Conservation (phyloP, 2,329 filamentous ascomycete genomes). For the Colletotrichum theobromicola region DNA sequence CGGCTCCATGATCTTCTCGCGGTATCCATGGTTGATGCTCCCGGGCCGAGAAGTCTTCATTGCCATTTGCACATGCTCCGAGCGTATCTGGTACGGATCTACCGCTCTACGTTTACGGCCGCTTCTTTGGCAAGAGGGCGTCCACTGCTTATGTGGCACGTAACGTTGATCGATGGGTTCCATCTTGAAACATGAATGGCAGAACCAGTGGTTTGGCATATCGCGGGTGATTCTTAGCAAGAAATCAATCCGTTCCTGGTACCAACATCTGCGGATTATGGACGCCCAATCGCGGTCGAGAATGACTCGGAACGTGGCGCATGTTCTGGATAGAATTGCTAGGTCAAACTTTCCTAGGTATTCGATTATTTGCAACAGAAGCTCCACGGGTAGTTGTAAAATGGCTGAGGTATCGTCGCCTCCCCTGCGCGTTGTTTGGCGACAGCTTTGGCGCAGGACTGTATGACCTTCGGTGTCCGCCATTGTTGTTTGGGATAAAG, state of each 20-base stretch:
- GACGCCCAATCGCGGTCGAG: not conserved
- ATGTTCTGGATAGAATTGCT: not conserved
- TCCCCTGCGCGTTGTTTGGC: not conserved
- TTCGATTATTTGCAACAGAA: not conserved
- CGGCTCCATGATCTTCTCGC: not conserved
- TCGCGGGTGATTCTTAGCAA: not conserved
- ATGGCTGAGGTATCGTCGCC: not conserved
- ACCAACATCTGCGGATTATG: accelerated
- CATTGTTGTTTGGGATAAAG: not conserved
- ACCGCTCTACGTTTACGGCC: accelerated
- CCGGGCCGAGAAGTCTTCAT: not conserved
- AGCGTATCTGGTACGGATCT: not conserved
- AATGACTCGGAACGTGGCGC: not conserved
- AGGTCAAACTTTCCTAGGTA: not conserved
- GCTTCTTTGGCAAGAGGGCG: not conserved
- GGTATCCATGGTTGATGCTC: not conserved
- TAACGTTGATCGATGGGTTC: not conserved
- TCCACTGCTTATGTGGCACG: not conserved
- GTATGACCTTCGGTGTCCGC: not conserved
- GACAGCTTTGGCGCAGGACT: not conserved
- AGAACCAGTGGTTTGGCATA: not conserved
- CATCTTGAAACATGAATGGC: not conserved
- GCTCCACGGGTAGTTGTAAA: not conserved
- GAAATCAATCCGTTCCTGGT: accelerated
- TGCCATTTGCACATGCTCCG: not conserved